Conservation (phyloP, 2,329 filamentous ascomycete genomes). For the Scedosporium minutisporum region DNA sequence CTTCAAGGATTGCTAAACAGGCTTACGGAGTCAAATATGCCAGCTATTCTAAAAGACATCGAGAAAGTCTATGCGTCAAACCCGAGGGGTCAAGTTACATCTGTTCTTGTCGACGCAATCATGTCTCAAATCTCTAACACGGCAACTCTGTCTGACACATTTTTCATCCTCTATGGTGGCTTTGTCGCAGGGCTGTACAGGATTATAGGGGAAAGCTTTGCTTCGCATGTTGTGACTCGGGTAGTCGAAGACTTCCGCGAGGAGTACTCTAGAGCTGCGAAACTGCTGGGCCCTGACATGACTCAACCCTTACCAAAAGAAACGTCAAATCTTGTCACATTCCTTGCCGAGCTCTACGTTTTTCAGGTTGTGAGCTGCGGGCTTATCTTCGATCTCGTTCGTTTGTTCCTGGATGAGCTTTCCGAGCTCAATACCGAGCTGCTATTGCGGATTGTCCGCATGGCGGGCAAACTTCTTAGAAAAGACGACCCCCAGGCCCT, state of each 20-base stretch:
- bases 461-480: conserved; percentile 71
- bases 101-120: conserved; percentile 66
- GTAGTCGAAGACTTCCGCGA: conserved; percentile 66
- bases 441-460: conserved; percentile 72
- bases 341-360: conserved; percentile 81
- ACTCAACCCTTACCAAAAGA: conserved; percentile 3
- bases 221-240: conserved; percentile 72
- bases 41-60: conserved; percentile 73
- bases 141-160: conserved; percentile 73
- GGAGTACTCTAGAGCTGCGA: conserved; percentile 42
- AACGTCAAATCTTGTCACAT: conserved; percentile 66
- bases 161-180: conserved; percentile 81
- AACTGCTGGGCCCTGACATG: conserved; percentile 17
- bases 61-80: conserved; percentile 77
- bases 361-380: conserved; percentile 79
- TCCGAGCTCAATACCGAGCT: conserved; percentile 84
- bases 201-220: conserved; percentile 78
- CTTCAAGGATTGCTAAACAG: conserved; percentile 86
- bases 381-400: conserved; percentile 85
- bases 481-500: conserved; percentile 81
- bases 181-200: conserved; percentile 86
- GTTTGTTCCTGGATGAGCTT: conserved; percentile 62
- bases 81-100: conserved; percentile 80
- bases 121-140: conserved; percentile 72
- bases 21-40: conserved; percentile 80